Conservation (phyloP, 2,329 filamentous ascomycete genomes). For the Mollisia scopiformis region DNA sequence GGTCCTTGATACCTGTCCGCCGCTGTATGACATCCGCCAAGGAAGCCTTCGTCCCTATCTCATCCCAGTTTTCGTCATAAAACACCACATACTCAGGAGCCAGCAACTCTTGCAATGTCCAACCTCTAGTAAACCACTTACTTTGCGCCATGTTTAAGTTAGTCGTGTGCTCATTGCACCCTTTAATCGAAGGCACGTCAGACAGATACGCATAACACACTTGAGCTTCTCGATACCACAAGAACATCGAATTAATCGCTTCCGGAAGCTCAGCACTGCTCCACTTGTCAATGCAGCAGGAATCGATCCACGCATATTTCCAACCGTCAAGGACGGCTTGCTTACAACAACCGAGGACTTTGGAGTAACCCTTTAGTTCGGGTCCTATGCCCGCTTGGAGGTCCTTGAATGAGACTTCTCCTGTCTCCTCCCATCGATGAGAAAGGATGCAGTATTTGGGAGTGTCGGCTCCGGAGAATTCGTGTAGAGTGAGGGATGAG, state of each 20-base stretch:
- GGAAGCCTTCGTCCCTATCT: background rate
- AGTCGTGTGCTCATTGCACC: background rate
- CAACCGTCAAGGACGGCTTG: constrained; percentile 1
- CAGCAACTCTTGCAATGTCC: background rate
- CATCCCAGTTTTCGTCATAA: background rate
- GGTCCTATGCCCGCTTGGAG: background rate
- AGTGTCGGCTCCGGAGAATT: constrained; percentile 13
- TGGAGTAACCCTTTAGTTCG: background rate
- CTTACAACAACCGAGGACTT: background rate
- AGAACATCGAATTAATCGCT: constrained; percentile 8
- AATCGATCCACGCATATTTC: constrained; percentile 6
- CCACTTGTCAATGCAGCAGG: constrained; percentile 7
- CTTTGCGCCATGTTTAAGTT: background rate
- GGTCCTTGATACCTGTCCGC: background rate
- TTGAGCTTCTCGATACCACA: constrained; percentile 3
- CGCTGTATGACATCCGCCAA: background rate
- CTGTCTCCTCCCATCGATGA: constrained; percentile 8
- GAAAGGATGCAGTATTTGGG: constrained; percentile 23
- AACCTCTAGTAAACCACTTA: constrained; percentile 2
- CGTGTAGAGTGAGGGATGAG: constrained; percentile 2
- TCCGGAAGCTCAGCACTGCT: constrained; percentile 9
- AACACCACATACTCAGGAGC: background rate
- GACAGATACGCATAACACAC: background rate
- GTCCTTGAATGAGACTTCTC: constrained; percentile 10
- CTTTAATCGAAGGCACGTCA: background rate